Conservation (phyloP, 2,329 filamentous ascomycete genomes). For the Clonostachys rhizophaga region DNA sequence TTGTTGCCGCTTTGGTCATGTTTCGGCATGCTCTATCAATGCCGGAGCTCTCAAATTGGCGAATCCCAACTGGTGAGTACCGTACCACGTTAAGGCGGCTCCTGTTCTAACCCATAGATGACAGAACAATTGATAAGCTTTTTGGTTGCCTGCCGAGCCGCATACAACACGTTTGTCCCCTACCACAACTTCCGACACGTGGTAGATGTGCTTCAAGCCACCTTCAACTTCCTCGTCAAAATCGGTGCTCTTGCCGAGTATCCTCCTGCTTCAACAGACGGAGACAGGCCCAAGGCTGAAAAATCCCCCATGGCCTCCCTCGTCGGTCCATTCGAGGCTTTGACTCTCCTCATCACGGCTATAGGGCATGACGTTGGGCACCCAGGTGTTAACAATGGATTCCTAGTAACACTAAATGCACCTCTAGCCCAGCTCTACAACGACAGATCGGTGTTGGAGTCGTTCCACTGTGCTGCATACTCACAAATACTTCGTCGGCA, state of each 20-base stretch:
- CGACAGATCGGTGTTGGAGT: constrained; percentile 92
- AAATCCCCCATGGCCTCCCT: constrained; percentile 68
- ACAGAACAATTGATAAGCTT: constrained; percentile 80
- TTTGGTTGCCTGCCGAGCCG: constrained; percentile 79
- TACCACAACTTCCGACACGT: constrained; percentile 99
- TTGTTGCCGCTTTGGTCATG: constrained; percentile 82
- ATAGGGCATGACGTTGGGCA: constrained; percentile 98
- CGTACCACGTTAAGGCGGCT: background rate
- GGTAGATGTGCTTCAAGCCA: constrained; percentile 89
- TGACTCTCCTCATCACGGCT: constrained; percentile 89
- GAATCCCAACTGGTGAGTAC: constrained; percentile 67
- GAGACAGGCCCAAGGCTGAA: constrained; percentile 6
- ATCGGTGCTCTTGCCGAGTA: constrained; percentile 73
- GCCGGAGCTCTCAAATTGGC: constrained; percentile 77
- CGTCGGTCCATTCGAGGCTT: constrained; percentile 79
- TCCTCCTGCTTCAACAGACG: constrained; percentile 20
- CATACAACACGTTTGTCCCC: constrained; percentile 95
- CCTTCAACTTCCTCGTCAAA: constrained; percentile 82
- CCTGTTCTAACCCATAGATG: constrained; percentile 5
- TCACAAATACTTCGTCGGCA: constrained; percentile 91
- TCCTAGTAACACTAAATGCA: constrained; percentile 85
- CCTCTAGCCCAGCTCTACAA: constrained; percentile 95
- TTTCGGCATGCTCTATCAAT: constrained; percentile 81
- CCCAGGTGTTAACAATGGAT: constrained; percentile 96
- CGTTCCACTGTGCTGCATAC: constrained; percentile 95